Conservation (phyloP, 495 filamentous ascomycete genomes). For the Aspergillus sclerotioniger region DNA sequence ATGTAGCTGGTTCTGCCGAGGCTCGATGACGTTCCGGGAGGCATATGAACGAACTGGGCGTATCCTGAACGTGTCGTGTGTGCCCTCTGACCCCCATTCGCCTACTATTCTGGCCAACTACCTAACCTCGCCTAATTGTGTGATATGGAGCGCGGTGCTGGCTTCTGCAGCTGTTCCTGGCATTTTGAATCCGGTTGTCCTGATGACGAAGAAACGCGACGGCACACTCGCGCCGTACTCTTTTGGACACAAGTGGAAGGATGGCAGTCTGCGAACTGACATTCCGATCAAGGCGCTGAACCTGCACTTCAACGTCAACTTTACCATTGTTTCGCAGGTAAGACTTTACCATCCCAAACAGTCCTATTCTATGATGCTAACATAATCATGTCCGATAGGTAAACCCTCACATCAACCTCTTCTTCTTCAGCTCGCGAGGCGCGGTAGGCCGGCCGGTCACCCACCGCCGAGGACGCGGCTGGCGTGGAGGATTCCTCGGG, state of each 20-base stretch:
- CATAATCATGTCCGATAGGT: slow-evolving; percentile 44
- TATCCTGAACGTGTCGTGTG: slow-evolving; percentile 92
- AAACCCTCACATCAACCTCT: slow-evolving; percentile 95
- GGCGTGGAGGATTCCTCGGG: slow-evolving; percentile 92
- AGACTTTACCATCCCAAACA: no score
- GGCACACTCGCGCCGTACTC: slow-evolving; percentile 80
- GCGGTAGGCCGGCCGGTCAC: slow-evolving; percentile 91
- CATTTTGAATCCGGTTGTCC: slow-evolving; percentile 90
- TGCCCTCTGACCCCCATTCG: slow-evolving; percentile 94
- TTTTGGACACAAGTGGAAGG: slow-evolving; percentile 98
- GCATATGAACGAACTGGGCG: slow-evolving; percentile 92
- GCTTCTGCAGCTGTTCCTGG: slow-evolving; percentile 95
- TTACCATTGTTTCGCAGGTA: slow-evolving; percentile 86
- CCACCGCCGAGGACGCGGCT: slow-evolving; percentile 87
- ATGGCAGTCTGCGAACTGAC: slow-evolving; percentile 88
- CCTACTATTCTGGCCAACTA: slow-evolving; percentile 92
- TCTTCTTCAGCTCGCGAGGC: slow-evolving; percentile 95
- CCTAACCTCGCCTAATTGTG: slow-evolving; percentile 90
- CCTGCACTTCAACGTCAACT: slow-evolving; percentile 95
- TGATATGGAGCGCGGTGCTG: slow-evolving; percentile 95
- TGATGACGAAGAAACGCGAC: slow-evolving; percentile 87
- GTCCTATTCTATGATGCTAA: background rate
- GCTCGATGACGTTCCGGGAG: slow-evolving; percentile 89
- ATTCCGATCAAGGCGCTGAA: slow-evolving; percentile 93
- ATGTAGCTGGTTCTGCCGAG: slow-evolving; percentile 83